phyloP scores from a whole-genome alignment of 2,329 filamentous ascomycete genomes.

The Botrytis pseudocinerea region DNA sequence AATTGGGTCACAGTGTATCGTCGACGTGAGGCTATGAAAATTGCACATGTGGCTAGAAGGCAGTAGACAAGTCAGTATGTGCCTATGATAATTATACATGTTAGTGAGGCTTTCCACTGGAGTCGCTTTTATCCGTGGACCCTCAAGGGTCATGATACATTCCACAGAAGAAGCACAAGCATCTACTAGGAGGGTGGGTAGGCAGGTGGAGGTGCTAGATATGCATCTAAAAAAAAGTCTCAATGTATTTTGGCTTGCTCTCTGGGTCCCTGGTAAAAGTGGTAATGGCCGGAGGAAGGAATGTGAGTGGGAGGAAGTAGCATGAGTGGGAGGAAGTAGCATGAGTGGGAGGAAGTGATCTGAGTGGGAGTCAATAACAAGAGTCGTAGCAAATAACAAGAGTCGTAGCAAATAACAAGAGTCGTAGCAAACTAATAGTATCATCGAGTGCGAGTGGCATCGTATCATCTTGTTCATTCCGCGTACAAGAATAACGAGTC shows the following conservation, averaged over 20 bases:
- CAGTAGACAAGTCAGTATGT: background rate
- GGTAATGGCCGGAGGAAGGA: background rate
- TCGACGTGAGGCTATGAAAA: background rate
- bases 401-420: no score
- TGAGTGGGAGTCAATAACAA: no score
- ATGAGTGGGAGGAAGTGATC: no score
- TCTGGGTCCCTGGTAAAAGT: background rate
- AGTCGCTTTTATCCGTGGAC: background rate
- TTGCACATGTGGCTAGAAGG: background rate
- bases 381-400: no score
- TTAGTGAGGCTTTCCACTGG: background rate
- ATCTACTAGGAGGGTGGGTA: background rate
- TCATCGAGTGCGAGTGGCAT: background rate
- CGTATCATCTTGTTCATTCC: background rate
- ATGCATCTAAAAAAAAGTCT: background rate
- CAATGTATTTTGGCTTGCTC: background rate
- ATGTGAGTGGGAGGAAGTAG: background rate
- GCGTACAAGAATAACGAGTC: no score
- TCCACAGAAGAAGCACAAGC: background rate
- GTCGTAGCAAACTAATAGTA: no score
- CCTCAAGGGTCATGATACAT: background rate
- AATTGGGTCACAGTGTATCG: background rate
- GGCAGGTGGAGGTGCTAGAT: background rate
- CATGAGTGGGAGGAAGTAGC: no score
- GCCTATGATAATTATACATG: background rate